Percentiles rank a stretch among this genome's conserved stretches.
phyloP scores from a whole-genome alignment of 768 basidiomycete species.

The Cystobasidium onofrii region DNA sequence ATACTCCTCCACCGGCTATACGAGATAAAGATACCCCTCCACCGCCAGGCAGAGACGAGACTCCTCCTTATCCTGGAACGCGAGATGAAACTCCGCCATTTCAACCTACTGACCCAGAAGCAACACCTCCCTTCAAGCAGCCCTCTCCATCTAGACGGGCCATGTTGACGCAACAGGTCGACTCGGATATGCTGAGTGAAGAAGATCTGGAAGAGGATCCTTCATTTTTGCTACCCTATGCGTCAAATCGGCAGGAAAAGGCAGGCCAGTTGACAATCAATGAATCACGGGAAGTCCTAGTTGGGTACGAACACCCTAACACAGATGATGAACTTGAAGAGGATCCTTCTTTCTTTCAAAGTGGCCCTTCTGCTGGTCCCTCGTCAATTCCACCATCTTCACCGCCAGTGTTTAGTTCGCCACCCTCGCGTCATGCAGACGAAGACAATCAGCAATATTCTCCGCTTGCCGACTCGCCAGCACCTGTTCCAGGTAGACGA shows the following conservation, averaged over 20 bases:
- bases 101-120: background rate
- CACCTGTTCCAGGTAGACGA: background rate
- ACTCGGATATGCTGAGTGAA: background rate
- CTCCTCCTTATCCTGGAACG: background rate
- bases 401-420: background rate
- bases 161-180: background rate
- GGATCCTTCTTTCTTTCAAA: background rate
- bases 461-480: background rate
- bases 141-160: background rate
- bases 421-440: background rate
- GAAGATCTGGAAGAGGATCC: constrained; percentile 26
- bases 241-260: background rate
- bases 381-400: constrained; percentile 1
- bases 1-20: background rate
- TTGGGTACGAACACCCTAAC: background rate
- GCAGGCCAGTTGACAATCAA: background rate
- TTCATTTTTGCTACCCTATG: background rate
- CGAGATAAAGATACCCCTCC: background rate
- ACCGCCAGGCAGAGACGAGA: background rate
- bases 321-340: background rate
- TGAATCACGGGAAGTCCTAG: background rate
- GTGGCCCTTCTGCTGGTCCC: background rate
- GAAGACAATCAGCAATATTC: background rate
- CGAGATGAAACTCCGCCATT: constrained; percentile 1
- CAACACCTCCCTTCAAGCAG: background rate